Conservation (phyloP, 495 filamentous ascomycete genomes). For the Trichoderma reesei region DNA sequence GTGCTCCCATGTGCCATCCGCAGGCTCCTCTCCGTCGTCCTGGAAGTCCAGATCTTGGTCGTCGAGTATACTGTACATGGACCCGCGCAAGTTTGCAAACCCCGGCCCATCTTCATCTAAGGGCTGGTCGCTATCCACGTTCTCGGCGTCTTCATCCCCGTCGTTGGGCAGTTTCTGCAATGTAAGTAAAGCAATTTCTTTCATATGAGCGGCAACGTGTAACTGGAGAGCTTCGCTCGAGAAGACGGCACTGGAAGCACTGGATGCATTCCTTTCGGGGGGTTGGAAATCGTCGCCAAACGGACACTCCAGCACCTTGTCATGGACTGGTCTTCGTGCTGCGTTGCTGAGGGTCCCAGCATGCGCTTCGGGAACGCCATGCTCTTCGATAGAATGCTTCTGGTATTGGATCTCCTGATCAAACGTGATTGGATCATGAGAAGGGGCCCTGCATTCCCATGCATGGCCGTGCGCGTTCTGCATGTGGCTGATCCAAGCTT, state of each 20-base stretch:
- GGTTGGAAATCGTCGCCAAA: constrained; percentile 26
- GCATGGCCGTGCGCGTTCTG: constrained; percentile 25
- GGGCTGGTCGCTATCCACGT: constrained; percentile 23
- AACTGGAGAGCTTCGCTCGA: constrained; percentile 24
- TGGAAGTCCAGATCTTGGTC: constrained; percentile 23
- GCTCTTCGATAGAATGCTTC: constrained; percentile 24
- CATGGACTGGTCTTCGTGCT: constrained; percentile 21
- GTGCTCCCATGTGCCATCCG: constrained; percentile 14
- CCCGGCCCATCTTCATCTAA: constrained; percentile 20
- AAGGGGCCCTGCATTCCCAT: constrained; percentile 27
- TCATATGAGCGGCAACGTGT: constrained; percentile 26
- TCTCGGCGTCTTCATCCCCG: constrained; percentile 18
- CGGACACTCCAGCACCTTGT: constrained; percentile 22
- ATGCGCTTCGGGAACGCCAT: constrained; percentile 23
- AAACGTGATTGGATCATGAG: constrained; percentile 24
- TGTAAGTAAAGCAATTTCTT: constrained; percentile 26
- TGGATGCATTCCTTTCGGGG: constrained; percentile 19
- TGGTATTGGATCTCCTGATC: constrained; percentile 22
- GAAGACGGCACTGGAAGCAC: constrained; percentile 18
- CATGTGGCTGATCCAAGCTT: constrained; percentile 26
- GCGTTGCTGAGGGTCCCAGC: constrained; percentile 21
- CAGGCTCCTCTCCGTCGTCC: constrained; percentile 18
- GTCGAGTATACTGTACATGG: constrained; percentile 27
- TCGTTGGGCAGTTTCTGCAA: constrained; percentile 26
- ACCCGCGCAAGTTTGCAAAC: constrained; percentile 17